Evolutionary conservation across 1,139 yeast species (phyloP), one percentile per base, ranked within the genome.

Genomic region (Protomyces inundatus): DNA sequence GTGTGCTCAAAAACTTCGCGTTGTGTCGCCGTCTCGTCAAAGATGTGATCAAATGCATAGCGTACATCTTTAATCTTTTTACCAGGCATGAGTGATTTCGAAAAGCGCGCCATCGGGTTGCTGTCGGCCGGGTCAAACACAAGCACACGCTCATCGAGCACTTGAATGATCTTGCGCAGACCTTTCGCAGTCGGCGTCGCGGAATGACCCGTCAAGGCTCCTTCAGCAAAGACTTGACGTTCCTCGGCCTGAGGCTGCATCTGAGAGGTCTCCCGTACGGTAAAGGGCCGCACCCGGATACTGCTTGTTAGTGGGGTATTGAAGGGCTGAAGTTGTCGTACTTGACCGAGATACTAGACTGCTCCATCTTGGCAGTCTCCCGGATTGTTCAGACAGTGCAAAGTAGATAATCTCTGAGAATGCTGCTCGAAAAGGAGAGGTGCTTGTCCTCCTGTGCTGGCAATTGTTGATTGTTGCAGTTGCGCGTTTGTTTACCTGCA

Each of bases 141-240:
- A 66, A 91, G 79, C 95, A 90, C 90, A 68, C 84, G 79, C 70
- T 89, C 96, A 76, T 90, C 97, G 2, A 89, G 93, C 35, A 89
- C 95, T 65, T 88, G 84, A 33, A 91, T 81, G 46, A 90, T 82
- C 69, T 86, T 87, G 57, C 95, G 79, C 35, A 89, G 78, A 0
- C 89, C 88, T 40, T 74, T 74, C 1, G 85, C 86, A 10, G 75
- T 72, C 65, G 71, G 74, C 61, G 66, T 71, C 36, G 71, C 66
- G 37, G 61, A 65, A 42, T 58, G 48, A 37, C 67, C 68, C 23
- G 74, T 68, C 10, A 83, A 75, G 30, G 85, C 80, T 1, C 87
- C 90, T 68, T 83, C 87, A 2, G 88, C 85, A 32, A 82, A 75
- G 67, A 85, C 82, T 54, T 79, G 71, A 30, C 71, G 73, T 51